These are phyloP conservation scores for Monotropa hypopitys DNA, from an alignment of 179 eudicot genomes.

Conservation along the genomic window DNA sequence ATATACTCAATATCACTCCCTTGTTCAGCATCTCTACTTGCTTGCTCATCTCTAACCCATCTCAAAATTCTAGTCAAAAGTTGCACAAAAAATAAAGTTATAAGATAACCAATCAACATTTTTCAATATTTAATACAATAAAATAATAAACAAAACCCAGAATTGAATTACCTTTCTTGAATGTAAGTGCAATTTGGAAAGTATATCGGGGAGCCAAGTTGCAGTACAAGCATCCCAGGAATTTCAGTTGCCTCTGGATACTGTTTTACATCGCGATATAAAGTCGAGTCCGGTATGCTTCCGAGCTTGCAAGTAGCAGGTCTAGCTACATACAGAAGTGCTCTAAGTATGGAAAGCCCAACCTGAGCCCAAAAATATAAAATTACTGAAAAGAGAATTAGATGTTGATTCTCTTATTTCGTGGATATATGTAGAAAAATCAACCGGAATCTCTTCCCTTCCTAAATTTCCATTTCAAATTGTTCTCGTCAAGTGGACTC, in stretches of 20 bases:
- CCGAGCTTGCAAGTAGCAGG: constrained; percentile 69
- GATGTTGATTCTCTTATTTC: background rate
- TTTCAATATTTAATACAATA: background rate
- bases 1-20: constrained; percentile 46
- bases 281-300: constrained; percentile 33
- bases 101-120: background rate
- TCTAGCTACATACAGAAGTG: constrained; percentile 68
- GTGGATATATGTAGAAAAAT: no score
- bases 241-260: constrained; percentile 42
- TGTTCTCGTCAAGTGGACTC: no score
- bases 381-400: background rate
- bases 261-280: constrained; percentile 61
- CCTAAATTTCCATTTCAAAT: no score
- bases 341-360: constrained; percentile 49
- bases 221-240: constrained; percentile 48
- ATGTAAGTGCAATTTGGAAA: constrained; percentile 56
- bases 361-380: constrained; percentile 24
- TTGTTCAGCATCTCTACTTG: constrained; percentile 11
- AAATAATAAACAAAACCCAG: background rate
- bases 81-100: background rate
- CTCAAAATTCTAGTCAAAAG: constrained; percentile 45
- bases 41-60: constrained; percentile 81
- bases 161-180: constrained; percentile 48
- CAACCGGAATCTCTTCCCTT: no score
- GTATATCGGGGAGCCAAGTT: constrained; percentile 77